Evolutionary conservation across 495 filamentous ascomycete genomes (phyloP), one percentile per base, ranked within the genome.

Genomic region (Penicillium canescens): DNA sequence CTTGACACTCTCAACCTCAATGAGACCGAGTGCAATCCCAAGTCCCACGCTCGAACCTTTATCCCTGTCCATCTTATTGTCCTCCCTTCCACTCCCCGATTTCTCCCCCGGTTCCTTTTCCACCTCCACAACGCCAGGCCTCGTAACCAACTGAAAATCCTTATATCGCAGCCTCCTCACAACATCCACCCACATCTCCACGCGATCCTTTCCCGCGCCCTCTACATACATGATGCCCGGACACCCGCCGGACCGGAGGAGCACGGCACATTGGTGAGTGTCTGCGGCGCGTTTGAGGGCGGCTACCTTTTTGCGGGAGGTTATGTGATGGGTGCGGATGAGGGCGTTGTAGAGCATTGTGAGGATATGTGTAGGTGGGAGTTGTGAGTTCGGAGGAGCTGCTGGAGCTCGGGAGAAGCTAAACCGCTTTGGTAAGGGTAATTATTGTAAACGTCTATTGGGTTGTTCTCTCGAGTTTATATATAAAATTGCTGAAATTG

Each of bases 151-250:
- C 55, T 78, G 75, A 46, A 76, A 81, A 46, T 79, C 77, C 50
- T 79, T 80, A 49, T 81, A 81, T 4, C 73, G 61, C 34, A 81
- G 46, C 28, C 66, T 73, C 42, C 74, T 77, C 35, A 87, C 83
- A 20, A 70, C 68, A 13, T 65, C 71, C 5, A 86, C 78, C 83
- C 83, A 87, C n/a, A 72, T 67, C 47, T 72, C 70, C 3, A 79
- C 77, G 7, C 70, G 70, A 37, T 65, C 67, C 56, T 80, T 76
- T 14, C 81, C 78, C 16, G 57, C 59, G 3, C 83, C 84, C 63
- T 90, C 85, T 40, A 85, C 87, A 65, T 91, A 89, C 86, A 92
- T 90, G 55, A 91, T 86, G 8, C 87, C 89, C 0, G 88, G 88
- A 40, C 77, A 81, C 4, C 83, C 81, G 3, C 87, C 86, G 44